Conservation (phyloP, 2,329 filamentous ascomycete species). For the Exophiala sp. region DNA sequence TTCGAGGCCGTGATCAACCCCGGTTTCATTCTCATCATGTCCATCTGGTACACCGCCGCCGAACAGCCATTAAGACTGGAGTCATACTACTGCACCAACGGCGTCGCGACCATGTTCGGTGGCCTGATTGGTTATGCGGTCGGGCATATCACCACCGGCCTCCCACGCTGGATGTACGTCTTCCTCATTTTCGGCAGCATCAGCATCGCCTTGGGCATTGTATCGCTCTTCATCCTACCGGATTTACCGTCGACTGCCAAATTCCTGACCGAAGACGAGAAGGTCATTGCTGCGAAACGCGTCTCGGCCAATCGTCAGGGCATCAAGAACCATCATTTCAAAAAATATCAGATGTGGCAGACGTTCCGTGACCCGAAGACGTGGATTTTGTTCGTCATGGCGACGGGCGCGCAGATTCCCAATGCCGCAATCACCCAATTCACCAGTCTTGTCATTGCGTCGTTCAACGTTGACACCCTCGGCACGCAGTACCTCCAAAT, state of each 20-base stretch:
- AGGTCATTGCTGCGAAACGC: constrained; percentile 51
- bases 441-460: constrained; percentile 47
- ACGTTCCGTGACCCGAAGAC: constrained; percentile 55
- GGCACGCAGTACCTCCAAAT: constrained; percentile 59
- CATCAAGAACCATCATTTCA: constrained; percentile 52
- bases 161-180: constrained; percentile 28
- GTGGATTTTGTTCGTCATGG: constrained; percentile 56
- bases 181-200: constrained; percentile 22
- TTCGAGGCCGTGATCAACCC: constrained; percentile 30
- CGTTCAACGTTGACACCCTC: constrained; percentile 48
- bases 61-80: constrained; percentile 21
- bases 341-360: constrained; percentile 46
- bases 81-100: constrained; percentile 44
- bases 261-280: constrained; percentile 38
- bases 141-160: constrained; percentile 20
- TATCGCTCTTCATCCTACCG: constrained; percentile 13
- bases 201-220: constrained; percentile 16
- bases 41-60: constrained; percentile 23
- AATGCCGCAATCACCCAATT: constrained; percentile 56
- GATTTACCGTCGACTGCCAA: constrained; percentile 19
- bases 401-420: constrained; percentile 53
- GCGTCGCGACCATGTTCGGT: constrained; percentile 61
- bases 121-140: constrained; percentile 31
- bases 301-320: constrained; percentile 52
- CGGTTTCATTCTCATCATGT: constrained; percentile 34